phyloP scores from a whole-genome alignment of 495 filamentous ascomycete species.

The Podospora pseudocomata region DNA sequence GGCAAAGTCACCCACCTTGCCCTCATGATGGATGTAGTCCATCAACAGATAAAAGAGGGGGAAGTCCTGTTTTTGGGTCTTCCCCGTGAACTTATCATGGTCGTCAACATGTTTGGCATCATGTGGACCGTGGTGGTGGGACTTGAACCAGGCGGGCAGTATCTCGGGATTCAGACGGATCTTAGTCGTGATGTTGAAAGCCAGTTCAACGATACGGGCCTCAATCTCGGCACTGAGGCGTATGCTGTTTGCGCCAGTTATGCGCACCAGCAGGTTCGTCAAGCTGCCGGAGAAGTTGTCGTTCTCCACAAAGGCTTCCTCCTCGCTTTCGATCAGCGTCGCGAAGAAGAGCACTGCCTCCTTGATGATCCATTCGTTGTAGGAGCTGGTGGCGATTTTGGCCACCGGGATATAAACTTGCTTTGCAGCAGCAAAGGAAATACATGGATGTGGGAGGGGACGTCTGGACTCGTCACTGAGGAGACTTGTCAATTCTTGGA shows the following conservation, averaged over 20 bases:
- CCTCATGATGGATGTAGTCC: constrained; percentile 93
- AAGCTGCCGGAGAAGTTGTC: constrained; percentile 77
- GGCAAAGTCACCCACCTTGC: constrained; percentile 93
- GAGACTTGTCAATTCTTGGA: constrained; percentile 67
- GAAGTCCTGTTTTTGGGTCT: constrained; percentile 88
- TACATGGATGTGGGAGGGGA: constrained; percentile 82
- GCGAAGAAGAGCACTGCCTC: constrained; percentile 82
- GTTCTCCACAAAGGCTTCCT: constrained; percentile 86
- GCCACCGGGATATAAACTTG: constrained; percentile 84
- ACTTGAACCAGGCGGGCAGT: constrained; percentile 82
- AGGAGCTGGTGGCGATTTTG: constrained; percentile 74
- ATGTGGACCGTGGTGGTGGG: constrained; percentile 38
- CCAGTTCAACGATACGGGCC: constrained; percentile 78
- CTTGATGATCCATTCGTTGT: constrained; percentile 73
- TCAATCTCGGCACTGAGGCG: constrained; percentile 67
- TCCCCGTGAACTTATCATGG: constrained; percentile 71
- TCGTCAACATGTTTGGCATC: constrained; percentile 42
- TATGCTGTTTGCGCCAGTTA: constrained; percentile 59
- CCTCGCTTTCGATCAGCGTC: constrained; percentile 90
- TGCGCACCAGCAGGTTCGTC: constrained; percentile 71
- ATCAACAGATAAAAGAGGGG: constrained; percentile 92
- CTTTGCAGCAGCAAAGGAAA: constrained; percentile 74
- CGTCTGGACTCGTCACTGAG: constrained; percentile 86
- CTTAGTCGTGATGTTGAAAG: constrained; percentile 93
- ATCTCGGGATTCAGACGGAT: constrained; percentile 83